A percentile compares a stretch with the other conserved stretches of the same genome.
phyloP scores from a whole-genome alignment of 176 grass and related monocot species.

The Triticum dicoccoides region DNA sequence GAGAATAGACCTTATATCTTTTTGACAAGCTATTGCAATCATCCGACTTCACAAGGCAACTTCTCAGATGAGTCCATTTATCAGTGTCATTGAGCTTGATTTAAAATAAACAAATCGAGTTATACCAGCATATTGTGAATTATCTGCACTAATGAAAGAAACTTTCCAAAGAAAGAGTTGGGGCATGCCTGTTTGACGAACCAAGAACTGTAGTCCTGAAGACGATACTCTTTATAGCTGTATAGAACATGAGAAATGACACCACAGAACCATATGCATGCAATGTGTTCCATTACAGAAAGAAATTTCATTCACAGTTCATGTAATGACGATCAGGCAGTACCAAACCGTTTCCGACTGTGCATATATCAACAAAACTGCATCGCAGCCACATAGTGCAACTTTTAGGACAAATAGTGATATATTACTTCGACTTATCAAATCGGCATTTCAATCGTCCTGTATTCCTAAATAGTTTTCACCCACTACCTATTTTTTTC shows the following conservation, averaged over 20 bases:
- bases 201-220: slow-evolving; percentile 97
- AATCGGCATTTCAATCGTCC: background rate
- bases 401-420: background rate
- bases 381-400: background rate
- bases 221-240: slow-evolving; percentile 92
- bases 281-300: background rate
- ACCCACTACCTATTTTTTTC: no score
- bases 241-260: slow-evolving; percentile 23
- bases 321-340: background rate
- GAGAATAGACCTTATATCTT: slow-evolving; percentile 71
- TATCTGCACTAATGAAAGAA: background rate
- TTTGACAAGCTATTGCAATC: slow-evolving; percentile 86
- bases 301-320: background rate
- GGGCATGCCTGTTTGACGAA: slow-evolving; percentile 80
- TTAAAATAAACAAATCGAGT: slow-evolving; percentile 2
- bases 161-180: background rate
- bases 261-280: background rate
- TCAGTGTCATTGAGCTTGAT: slow-evolving; percentile 70
- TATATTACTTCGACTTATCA: background rate
- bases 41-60: slow-evolving; percentile 90
- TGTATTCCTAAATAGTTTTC: no score
- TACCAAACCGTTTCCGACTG: background rate
- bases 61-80: slow-evolving; percentile 82
- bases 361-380: background rate
- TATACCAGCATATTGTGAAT: slow-evolving; percentile 10